Evolutionary conservation across 352 stramenopile species (phyloP), one percentile per base, ranked within the genome.

Genomic region (Thraustotheca clavata): DNA sequence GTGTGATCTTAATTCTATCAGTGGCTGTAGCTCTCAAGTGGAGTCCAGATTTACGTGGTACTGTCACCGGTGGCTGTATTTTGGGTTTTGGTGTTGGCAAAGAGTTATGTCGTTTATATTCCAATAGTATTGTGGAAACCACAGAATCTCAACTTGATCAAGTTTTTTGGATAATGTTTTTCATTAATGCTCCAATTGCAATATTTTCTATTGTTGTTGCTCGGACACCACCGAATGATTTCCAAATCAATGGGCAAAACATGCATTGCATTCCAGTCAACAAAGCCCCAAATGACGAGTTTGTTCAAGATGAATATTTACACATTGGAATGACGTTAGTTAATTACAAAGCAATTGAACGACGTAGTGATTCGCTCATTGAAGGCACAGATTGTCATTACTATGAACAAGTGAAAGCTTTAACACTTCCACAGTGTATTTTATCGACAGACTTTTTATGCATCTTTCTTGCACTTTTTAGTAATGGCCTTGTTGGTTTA

Each of bases 371-470:
- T 14, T 7, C 1, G 38, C 20, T 43, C 38, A 43, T 61, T n/a
- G 31, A 61, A 14, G 52, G 50, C 50, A 47, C 50, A 8, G 55
- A 62, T n/a, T 11, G 38, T 18, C 34, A n/a, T 27, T 62, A 62
- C 35, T 62, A 40, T n/a, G 14, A 48, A 18, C 55, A 62, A 34
- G 55, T 62, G 0, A 9, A 62, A 24, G 46, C 43, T 1, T n/a
- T 67, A 1, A 46, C 46, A 8, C 32, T 67, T 7, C n/a, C 60
- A 11, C 49, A 59, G 59, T 67, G 59, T 26, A 67, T 67, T 35
- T 11, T 60, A 0, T 67, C 59, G 43, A 46, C 59, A 14, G 59
- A 67, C 39, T 67, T 67, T 36, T 41, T 67, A 9, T 67, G 12
- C 8, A 16, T 67, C n/a, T 67, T 60, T 32, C 18, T 67, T 8